These are phyloP conservation scores for Eleusine indica DNA, from an alignment of 176 grass and related monocot species.

Conservation along the genomic window DNA sequence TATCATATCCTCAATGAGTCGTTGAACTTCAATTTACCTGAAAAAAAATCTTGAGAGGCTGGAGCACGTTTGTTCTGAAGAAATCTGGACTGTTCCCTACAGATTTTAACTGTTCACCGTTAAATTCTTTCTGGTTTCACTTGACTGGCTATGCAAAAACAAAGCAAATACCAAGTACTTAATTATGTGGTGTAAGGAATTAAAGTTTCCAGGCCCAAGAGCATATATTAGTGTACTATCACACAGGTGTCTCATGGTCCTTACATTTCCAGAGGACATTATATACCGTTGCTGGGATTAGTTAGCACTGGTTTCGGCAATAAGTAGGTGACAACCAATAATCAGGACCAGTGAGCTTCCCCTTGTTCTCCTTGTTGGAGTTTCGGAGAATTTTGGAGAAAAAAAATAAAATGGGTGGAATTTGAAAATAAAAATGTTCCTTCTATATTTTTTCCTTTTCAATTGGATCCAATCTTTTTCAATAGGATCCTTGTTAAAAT, in stretches of 20 bases:
- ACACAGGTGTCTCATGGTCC: slow-evolving; percentile 33
- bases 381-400: background rate
- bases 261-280: slow-evolving; percentile 19
- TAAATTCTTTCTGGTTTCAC: background rate
- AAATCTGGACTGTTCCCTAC: background rate
- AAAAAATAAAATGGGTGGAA: background rate
- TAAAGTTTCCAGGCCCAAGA: slow-evolving; percentile 10
- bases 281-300: slow-evolving; percentile 9
- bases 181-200: background rate
- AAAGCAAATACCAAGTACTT: background rate
- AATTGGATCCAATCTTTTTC: background rate
- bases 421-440: too few species aligned
- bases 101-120: slow-evolving; percentile 6
- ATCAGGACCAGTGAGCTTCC: background rate
- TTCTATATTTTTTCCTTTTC: background rate
- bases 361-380: background rate
- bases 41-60: background rate
- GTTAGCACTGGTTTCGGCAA: slow-evolving; percentile 17
- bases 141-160: background rate
- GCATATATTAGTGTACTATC: background rate
- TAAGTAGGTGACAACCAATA: background rate
- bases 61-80: background rate
- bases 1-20: slow-evolving; percentile 22
- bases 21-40: slow-evolving; percentile 11
- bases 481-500: slow-evolving; percentile 8